Base-by-base conservation (phyloP, 2,329 filamentous ascomycete species). In the Fusarium proliferatum region DNA sequence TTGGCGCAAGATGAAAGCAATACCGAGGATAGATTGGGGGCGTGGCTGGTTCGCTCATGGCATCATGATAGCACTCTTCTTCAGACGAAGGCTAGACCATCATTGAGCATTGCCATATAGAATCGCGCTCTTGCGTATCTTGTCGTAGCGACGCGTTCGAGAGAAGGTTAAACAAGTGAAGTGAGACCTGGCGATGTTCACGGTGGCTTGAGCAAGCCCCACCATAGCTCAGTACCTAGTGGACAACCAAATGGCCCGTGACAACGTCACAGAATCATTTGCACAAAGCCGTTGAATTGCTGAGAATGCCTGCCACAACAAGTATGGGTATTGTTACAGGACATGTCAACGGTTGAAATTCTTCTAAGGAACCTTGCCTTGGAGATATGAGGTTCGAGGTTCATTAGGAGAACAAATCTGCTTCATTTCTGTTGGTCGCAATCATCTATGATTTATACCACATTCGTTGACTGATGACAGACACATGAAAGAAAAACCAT, bases 1-100 rank as follows among this genome's bases (percentile, higher is more conserved):
- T 92, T 8, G 89, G 89, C 21, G 90, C 90, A 36, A 91, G 84
- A 68, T 87, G 83, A 78, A 92, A 91, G 79, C 90, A 91, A 80
- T 91, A 91, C 65, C 88, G 86, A 13, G 88, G 89, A 75, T 92
- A 92, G 74, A 88, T 81, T 61, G 72, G 73, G 69, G 81, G 76
- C 64, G 77, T 67, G 48, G 74, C 65, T 48, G 76, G 76, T 77
- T 82, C 81, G 78, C 82, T 87, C 88, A 90, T 90, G 84, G 84
- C 86, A 88, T 86, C 80, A 69, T 80, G 74, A 71, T 75, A 65
- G 53, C 62, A 59, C 36, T 34, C 70, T 38, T 60, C 55, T 45
- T 68, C 52, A 34, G 19, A 33, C 23, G 45, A 42, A 34, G 21
- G 42, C 23, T 28, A 64, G 46, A 33, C 26, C 75, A 71, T 71